These are phyloP conservation scores for Parascedosporium putredinis DNA, from an alignment of 2,329 filamentous ascomycete species.

Conservation along the genomic window DNA sequence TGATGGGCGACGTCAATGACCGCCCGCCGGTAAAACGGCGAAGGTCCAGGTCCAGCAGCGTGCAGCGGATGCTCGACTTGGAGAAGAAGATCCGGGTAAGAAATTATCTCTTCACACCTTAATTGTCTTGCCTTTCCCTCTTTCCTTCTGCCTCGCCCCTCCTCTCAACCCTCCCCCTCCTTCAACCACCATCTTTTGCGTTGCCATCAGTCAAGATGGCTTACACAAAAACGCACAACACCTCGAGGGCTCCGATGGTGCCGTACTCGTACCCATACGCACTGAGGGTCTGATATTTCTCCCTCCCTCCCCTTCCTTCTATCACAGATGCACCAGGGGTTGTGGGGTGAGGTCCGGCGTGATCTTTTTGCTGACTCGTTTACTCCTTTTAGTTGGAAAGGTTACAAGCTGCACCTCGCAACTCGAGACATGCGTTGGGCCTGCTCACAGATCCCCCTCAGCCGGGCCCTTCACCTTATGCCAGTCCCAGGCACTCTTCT, in stretches of 20 bases:
- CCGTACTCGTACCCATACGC: neutral
- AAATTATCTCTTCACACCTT: neutral
- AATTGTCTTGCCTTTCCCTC: neutral
- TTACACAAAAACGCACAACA: neutral
- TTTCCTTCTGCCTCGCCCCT: neutral
- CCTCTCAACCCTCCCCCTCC: neutral
- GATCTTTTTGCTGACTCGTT: neutral
- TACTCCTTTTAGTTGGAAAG: constrained; percentile 4
- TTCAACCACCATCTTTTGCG: neutral
- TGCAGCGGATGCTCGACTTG: constrained; percentile 8
- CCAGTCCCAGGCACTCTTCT: neutral
- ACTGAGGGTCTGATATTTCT: neutral
- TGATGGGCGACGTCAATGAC: neutral
- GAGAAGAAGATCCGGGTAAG: constrained; percentile 7
- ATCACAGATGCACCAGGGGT: too few relatives aligned
- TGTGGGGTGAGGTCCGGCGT: too few relatives aligned
- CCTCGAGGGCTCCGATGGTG: neutral
- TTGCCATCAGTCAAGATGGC: neutral
- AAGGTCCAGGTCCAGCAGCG: constrained; percentile 4
- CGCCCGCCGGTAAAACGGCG: constrained; percentile 1
- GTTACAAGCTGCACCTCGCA: constrained; percentile 1
- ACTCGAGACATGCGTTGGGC: neutral
- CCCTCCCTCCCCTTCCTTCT: too few relatives aligned
- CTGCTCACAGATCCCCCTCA: constrained; percentile 3
- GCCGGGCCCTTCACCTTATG: neutral